Conservation (phyloP, 2,329 filamentous ascomycete genomes). For the Neopestalotiopsis sp. region DNA sequence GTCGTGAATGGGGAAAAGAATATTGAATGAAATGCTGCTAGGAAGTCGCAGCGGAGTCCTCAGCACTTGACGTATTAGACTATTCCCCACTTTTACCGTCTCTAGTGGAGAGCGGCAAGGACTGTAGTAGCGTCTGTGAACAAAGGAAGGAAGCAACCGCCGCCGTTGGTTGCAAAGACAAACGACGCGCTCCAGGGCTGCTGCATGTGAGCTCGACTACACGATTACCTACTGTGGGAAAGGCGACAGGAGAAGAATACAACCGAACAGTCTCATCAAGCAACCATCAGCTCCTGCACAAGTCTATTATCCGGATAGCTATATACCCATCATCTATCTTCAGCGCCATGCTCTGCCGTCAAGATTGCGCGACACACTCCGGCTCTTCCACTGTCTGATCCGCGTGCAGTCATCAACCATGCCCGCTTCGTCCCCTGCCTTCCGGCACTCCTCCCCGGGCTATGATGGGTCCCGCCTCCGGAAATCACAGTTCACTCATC, state of each 20-base stretch:
- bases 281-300: too few relatives aligned
- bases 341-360: background rate
- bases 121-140: background rate
- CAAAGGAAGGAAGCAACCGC: background rate
- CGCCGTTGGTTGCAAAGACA: too few relatives aligned
- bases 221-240: too few relatives aligned
- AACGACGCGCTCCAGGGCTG: too few relatives aligned
- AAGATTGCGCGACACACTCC: background rate
- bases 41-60: background rate
- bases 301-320: background rate
- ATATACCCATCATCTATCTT: background rate
- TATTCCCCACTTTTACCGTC: slow-evolving; percentile 15
- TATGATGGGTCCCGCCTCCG: slow-evolving; percentile 36
- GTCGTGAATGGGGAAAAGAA: background rate
- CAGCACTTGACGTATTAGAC: slow-evolving; percentile 15
- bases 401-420: background rate
- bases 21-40: background rate
- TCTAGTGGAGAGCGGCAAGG: background rate
- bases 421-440: slow-evolving; percentile 15
- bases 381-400: background rate
- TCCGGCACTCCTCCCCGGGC: slow-evolving; percentile 37
- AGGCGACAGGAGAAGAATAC: too few relatives aligned
- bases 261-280: too few relatives aligned
- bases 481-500: slow-evolving; percentile 81
- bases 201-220: too few relatives aligned